phyloP scores from a whole-genome alignment of 306 rosid genomes.

The Vicia villosa region DNA sequence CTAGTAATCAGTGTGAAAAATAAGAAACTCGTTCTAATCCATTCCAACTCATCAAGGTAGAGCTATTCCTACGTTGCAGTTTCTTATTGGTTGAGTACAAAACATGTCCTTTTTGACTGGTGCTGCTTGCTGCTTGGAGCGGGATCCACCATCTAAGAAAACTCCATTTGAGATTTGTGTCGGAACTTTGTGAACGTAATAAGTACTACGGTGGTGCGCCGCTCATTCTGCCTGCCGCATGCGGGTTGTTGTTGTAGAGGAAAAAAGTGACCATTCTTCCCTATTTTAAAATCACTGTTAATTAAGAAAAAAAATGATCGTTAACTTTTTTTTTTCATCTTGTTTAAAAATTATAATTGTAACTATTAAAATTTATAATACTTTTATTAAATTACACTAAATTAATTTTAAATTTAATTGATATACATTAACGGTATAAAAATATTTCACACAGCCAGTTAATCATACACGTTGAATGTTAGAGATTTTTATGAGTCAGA shows the following conservation, averaged over 20 bases:
- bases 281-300: too few species aligned
- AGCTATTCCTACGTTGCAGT: conserved; percentile 14
- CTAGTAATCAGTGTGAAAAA: neutral
- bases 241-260: neutral
- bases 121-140: neutral
- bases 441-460: too few species aligned
- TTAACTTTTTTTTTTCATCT: too few species aligned
- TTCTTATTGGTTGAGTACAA: neutral
- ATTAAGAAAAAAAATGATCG: too few species aligned
- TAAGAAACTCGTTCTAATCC: conserved; percentile 32
- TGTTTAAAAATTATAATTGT: too few species aligned
- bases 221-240: neutral
- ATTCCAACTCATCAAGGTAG: conserved; percentile 25
- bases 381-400: too few species aligned
- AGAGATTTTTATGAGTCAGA: too few species aligned
- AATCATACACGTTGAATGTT: too few species aligned
- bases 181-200: neutral
- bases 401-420: too few species aligned
- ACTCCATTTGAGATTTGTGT: neutral
- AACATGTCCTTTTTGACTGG: neutral
- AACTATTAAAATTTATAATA: too few species aligned
- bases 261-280: too few species aligned
- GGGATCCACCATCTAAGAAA: conserved; percentile 5
- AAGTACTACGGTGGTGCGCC: conserved; percentile 3
- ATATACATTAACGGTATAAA: too few species aligned